Evolutionary conservation across 2,329 filamentous ascomycete species (phyloP), one percentile per base, ranked within the genome.

Genomic region (Eutypa lata): DNA sequence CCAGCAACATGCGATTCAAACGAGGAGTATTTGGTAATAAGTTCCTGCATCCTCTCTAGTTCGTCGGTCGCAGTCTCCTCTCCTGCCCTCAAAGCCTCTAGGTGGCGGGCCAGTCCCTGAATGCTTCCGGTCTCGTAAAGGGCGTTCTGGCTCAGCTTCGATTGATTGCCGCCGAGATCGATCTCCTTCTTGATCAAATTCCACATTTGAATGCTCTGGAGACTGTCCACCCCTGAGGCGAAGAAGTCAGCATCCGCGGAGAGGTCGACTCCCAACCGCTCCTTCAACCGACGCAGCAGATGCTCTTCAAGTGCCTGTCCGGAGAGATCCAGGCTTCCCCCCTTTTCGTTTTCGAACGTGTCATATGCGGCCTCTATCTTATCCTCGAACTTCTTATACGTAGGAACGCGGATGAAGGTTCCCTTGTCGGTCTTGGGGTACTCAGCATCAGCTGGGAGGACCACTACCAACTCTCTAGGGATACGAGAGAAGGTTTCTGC

Each of bases 351-450:
- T 26, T 62, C 63, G 42, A 63, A 66, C 11, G 53, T 53, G 1
- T 54, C 51, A 51, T 82, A 82, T 2, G 71, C 68, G 3, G 61
- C 59, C n/a, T 77, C 71, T 40, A 83, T 82, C 14, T 74, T 61
- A 0, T 72, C 61, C 11, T 71, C 69, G 50, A 82, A 83, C 26
- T 74, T 65, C 44, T 68, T 67, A 57, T 82, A 81, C 7, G 79
- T 72, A 18, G 74, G 73, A 3, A 75, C 75, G 2, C 81, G 74
- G 48, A 83, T 82, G 51, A 80, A 74, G 0, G 78, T 83, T 3
- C 78, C 78, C 61, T 84, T 84, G 54, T 83, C 81, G 1, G 81
- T 84, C 38, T 65, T 67, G 1, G 79, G 73, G 56, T 80, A 84
- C 2, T 64, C 56, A 4, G 71, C 73, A 1, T 74, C 75, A 0